Conservation (phyloP, 2,329 filamentous ascomycete species). For the Penicillium sclerotigenum region DNA sequence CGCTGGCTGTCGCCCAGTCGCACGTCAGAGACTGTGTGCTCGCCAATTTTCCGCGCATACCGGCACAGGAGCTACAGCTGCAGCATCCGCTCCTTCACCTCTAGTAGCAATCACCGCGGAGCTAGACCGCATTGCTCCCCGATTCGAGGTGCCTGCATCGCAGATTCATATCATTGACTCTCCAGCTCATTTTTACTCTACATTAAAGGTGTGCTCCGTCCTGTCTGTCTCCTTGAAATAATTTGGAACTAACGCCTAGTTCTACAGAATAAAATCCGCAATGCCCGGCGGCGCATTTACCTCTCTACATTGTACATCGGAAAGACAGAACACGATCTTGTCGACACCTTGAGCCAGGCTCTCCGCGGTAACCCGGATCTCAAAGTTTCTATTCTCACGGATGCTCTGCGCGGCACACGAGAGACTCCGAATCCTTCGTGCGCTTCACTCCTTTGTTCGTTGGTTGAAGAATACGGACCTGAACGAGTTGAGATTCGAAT, state of each 20-base stretch:
- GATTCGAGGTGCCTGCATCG: slow-evolving; percentile 78
- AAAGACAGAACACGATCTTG: slow-evolving; percentile 85
- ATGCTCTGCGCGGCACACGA: slow-evolving; percentile 84
- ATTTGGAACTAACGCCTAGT: background rate
- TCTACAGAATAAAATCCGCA: slow-evolving; percentile 70
- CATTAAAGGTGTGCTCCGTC: slow-evolving; percentile 67
- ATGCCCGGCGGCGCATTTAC: slow-evolving; percentile 76
- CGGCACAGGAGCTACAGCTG: slow-evolving; percentile 21
- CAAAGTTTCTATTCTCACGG: slow-evolving; percentile 83
- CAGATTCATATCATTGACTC: slow-evolving; percentile 75
- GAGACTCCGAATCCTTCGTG: slow-evolving; percentile 83
- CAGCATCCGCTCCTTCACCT: slow-evolving; percentile 40
- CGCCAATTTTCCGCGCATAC: slow-evolving; percentile 41
- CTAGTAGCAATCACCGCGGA: slow-evolving; percentile 65
- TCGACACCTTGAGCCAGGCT: slow-evolving; percentile 72
- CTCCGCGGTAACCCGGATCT: slow-evolving; percentile 71
- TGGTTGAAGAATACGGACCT: slow-evolving; percentile 79
- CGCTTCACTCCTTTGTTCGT: slow-evolving; percentile 78
- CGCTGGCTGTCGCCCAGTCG: slow-evolving; percentile 31
- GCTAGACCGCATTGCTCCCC: slow-evolving; percentile 84
- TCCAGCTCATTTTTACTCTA: slow-evolving; percentile 86
- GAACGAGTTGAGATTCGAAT: slow-evolving; percentile 88
- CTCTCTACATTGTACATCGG: slow-evolving; percentile 97
- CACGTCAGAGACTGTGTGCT: slow-evolving; percentile 29
- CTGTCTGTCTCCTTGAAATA: slow-evolving; percentile 3